Base-by-base conservation (phyloP, 257 asterid genomes). In the Capsicum chinense region DNA sequence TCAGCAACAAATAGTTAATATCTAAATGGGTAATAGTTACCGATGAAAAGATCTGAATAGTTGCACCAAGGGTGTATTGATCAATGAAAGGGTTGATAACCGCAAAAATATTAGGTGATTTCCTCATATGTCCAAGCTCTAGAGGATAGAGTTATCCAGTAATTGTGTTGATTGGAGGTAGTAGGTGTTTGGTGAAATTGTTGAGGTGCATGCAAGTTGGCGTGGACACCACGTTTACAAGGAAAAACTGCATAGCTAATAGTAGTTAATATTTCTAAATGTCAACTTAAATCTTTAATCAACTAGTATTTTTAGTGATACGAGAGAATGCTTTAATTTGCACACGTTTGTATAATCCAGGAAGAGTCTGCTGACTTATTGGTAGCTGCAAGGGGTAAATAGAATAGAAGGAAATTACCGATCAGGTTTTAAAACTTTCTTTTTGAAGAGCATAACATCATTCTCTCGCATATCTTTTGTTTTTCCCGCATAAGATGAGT, bases 321-420 rank as follows among this genome's bases (percentile, higher is more conserved):
- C 19, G 70, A 2, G 17, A 21, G 15, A 8, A 64, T 64, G 44
- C 71, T 64, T 60, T 64, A 10, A 21, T 64, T 64, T 64, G 4
- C 9, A 9, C 16, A 64, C 71, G 1, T 1, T 26, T 6, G 71
- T 64, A 33, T 12, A 10, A 64, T 3, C 44, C 4, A 2, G 70
- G 70, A 21, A 64, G 71, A 64, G 42, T 64, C 26, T 64, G 71
- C 71, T 64, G 44, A 64, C 71, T 13, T 64, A 26, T 64, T 64
- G 33, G 26, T 60, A 58, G 33, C n/a, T 60, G 35, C 60, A 15
- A 14, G 9, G 62, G 62, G 9, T 17, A 60, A 17, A 7, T 60
- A 7, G 67, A 60, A 60, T 60, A n/a, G 3, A 58, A 26, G 6
- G 17, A 16, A 16, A 16, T 5, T 58, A 6, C 64, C 15, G 64